These are phyloP conservation scores for Pterulicium gracile DNA, from an alignment of 1,284 basidiomycete species.

Conservation along the genomic window DNA sequence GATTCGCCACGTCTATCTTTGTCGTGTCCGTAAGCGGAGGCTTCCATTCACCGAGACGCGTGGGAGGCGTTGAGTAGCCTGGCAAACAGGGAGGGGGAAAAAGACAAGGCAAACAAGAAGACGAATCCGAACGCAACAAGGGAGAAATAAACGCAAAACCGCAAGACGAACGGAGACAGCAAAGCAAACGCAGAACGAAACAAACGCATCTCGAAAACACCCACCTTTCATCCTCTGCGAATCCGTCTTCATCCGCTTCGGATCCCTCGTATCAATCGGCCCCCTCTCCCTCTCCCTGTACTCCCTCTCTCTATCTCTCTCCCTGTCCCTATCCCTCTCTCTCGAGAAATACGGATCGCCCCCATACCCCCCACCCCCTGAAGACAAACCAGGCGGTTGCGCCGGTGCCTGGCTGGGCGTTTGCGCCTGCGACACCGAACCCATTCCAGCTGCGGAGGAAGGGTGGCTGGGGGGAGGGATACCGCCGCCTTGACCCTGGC, in stretches of 20 bases:
- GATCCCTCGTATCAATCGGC: constrained; percentile 16
- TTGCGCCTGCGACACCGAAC: background rate
- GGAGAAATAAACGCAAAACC: background rate
- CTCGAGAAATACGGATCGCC: constrained; percentile 21
- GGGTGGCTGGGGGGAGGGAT: constrained; percentile 11
- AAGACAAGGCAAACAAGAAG: background rate
- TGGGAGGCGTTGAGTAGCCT: background rate
- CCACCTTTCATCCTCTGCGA: constrained; percentile 24
- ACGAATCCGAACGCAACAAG: background rate
- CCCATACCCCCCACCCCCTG: constrained; percentile 16
- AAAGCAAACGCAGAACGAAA: constrained; percentile 18
- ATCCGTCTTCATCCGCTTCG: constrained; percentile 26
- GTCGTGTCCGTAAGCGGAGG: no score
- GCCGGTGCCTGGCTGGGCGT: background rate
- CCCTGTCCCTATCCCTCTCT: constrained; percentile 25
- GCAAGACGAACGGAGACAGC: constrained; percentile 10
- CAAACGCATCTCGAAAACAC: constrained; percentile 21
- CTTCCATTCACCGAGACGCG: no score
- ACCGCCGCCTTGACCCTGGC: constrained; percentile 20
- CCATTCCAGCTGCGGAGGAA: background rate
- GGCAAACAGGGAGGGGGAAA: background rate
- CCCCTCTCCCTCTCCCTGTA: constrained; percentile 15
- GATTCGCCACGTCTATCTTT: no score
- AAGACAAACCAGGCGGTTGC: constrained; percentile 26
- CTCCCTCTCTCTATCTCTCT: constrained; percentile 15